A percentile compares a stretch with the other conserved stretches of the same genome.
Conservation (phyloP, 345 rosid species). For the Lepidium sativum region DNA sequence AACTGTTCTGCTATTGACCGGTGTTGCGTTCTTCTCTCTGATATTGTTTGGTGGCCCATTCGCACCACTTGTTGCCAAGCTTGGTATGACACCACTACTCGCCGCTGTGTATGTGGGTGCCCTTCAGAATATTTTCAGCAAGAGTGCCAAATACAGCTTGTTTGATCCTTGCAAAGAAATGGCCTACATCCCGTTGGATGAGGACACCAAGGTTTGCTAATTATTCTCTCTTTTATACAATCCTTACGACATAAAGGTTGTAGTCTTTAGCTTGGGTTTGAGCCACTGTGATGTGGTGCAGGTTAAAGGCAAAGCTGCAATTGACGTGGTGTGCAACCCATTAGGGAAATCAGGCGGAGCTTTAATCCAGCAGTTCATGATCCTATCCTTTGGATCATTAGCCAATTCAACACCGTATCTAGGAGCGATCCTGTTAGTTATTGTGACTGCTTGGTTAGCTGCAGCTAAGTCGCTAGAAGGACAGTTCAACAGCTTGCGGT, state of each 20-base stretch:
- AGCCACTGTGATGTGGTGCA: constrained; percentile 18
- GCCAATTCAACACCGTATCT: constrained; percentile 94
- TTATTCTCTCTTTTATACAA: not conserved
- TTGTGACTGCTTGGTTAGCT: constrained; percentile 75
- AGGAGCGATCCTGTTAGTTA: constrained; percentile 63
- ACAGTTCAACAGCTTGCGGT: constrained; percentile 66
- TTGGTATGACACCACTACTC: constrained; percentile 91
- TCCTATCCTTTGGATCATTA: constrained; percentile 81
- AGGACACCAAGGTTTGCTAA: constrained; percentile 79
- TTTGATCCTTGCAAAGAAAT: constrained; percentile 98
- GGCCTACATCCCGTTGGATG: constrained; percentile 97
- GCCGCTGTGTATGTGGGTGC: constrained; percentile 98
- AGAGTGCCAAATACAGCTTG: constrained; percentile 98
- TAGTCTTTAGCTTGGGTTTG: not conserved
- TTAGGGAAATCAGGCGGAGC: constrained; percentile 97
- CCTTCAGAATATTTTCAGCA: constrained; percentile 95
- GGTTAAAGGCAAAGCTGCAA: constrained; percentile 99
- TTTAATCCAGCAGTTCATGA: constrained; percentile 94
- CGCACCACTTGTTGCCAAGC: constrained; percentile 58
- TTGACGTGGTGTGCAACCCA: constrained; percentile 94
- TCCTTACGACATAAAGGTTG: not conserved
- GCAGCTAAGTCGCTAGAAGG: constrained; percentile 83
- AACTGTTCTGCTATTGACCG: constrained; percentile 78
- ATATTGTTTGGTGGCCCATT: constrained; percentile 71
- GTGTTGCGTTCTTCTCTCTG: constrained; percentile 90